A percentile compares a stretch with the other conserved stretches of the same genome.
Conservation (phyloP, 2,329 filamentous ascomycete species). For the Boeremia lycopersici region DNA sequence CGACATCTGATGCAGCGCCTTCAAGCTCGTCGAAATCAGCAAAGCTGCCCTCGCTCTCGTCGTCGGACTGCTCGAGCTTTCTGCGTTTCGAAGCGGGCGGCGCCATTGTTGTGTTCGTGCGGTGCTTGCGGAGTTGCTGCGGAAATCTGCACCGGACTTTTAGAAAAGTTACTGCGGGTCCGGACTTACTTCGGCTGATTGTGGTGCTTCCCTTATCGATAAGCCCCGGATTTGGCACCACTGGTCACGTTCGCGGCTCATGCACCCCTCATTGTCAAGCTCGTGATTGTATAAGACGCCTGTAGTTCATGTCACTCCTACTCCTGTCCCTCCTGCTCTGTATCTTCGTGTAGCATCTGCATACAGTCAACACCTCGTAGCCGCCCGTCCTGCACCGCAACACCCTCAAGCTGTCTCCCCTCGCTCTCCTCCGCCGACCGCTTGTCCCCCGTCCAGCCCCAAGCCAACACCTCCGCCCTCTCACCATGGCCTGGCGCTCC, state of each 20-base stretch:
- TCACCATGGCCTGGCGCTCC: slow-evolving; percentile 87
- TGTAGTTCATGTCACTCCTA: neutral
- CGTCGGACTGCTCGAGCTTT: slow-evolving; percentile 52
- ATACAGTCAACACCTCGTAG: neutral
- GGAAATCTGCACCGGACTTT: slow-evolving; percentile 31
- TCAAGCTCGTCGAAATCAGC: slow-evolving; percentile 28
- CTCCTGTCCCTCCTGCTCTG: slow-evolving; percentile 6
- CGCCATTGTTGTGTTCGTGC: slow-evolving; percentile 35
- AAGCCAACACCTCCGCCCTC: slow-evolving; percentile 14
- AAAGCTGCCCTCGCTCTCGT: slow-evolving; percentile 37
- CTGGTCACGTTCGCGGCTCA: slow-evolving; percentile 12
- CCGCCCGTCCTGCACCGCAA: neutral
- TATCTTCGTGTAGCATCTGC: slow-evolving; percentile 27
- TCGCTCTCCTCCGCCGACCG: slow-evolving; percentile 26
- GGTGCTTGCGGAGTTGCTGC: slow-evolving; percentile 11
- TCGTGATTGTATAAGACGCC: slow-evolving; percentile 1
- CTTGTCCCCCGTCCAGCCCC: slow-evolving; percentile 9
- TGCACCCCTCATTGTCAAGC: slow-evolving; percentile 16
- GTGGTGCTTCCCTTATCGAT: slow-evolving; percentile 27
- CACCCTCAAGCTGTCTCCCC: slow-evolving; percentile 19
- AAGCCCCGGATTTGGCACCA: slow-evolving; percentile 11
- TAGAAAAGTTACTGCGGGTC: slow-evolving; percentile 1
- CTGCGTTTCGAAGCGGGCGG: slow-evolving; percentile 53
- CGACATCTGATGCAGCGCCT: slow-evolving; percentile 20
- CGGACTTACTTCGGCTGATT: neutral